These are phyloP conservation scores for Brasenia schreberi DNA, from an alignment of 164 flowering plant species.

Conservation along the genomic window DNA sequence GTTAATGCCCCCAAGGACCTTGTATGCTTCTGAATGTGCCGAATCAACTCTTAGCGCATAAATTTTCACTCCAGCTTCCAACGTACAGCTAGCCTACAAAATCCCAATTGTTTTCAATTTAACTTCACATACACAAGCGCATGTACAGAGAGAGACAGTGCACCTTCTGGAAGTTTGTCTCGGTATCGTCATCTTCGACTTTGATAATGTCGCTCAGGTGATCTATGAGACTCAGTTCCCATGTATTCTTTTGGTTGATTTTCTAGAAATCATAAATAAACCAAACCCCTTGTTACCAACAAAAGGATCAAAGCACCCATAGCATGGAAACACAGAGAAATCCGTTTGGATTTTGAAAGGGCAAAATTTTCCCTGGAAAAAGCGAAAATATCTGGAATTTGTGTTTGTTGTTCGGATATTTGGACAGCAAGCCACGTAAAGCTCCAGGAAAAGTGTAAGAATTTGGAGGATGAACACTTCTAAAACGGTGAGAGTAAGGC, in stretches of 20 bases:
- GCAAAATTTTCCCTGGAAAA: too few relatives aligned
- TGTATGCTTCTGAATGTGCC: constrained; percentile 91
- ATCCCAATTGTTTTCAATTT: neutral
- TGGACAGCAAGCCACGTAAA: neutral
- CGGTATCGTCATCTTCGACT: constrained; percentile 63
- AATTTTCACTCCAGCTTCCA: constrained; percentile 97
- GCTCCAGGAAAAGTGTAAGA: neutral
- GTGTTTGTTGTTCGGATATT: too few relatives aligned
- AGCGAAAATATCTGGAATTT: too few relatives aligned
- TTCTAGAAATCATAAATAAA: constrained; percentile 33
- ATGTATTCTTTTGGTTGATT: constrained; percentile 93
- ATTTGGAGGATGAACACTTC: too few relatives aligned
- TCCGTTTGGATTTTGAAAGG: too few relatives aligned
- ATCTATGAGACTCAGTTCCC: constrained; percentile 88
- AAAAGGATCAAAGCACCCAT: too few relatives aligned
- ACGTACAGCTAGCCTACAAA: constrained; percentile 84
- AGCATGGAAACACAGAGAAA: too few relatives aligned
- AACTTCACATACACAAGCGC: neutral
- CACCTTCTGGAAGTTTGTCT: constrained; percentile 95
- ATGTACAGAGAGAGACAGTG: neutral
- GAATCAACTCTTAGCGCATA: constrained; percentile 92
- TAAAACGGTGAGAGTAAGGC: too few relatives aligned
- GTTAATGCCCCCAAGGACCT: constrained; percentile 95
- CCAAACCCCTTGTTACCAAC: too few relatives aligned
- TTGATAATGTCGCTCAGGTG: constrained; percentile 74